Base-by-base conservation (phyloP, 2,329 filamentous ascomycete species). In the Aspergillus piperis region DNA sequence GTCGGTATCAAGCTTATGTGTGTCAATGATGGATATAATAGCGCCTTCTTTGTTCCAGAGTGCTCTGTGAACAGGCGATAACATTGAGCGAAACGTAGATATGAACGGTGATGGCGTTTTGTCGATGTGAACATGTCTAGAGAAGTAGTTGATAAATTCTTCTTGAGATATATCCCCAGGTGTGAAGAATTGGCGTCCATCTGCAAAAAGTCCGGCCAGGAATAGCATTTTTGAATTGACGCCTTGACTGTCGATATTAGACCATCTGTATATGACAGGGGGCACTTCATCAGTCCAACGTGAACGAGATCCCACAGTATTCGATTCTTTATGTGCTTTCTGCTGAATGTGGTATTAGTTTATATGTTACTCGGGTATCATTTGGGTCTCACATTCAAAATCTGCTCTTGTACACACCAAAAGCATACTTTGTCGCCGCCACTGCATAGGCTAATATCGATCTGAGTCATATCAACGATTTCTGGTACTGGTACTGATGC, bases 221-320 rank as follows among this genome's bases (percentile, higher is more conserved):
- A 75, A 68, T 0, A 61, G 13, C 1, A 36, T 59, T 2, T 48
- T 61, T 0, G 60, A 66, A 51, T 78, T 78, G 1, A 73, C 57
- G 0, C 76, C 76, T 47, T 69, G 68, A 0, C 71, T 74, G 0
- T 73, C 62, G 1, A 59, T 21, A 25, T 75, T 74, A 1, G 66
- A 73, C 64, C 71, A 77, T 11, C 76, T 63, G 51, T 73, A 78
- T 1, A 77, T 39, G 1, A 78, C n/a, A 0, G 60, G 63, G 8
- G 75, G 74, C 3, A 70, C 25, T 21, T 65, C 17, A 13, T 58
- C 27, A 11, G 11, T 30, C 23, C 8, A 44, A 3, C 30, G 7
- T 3, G 32, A 11, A 36, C 11, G 32, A 36, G 17, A 27, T 13
- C 10, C 36, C 8, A 6, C 3, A 11, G 47, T 0, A n/a, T 19